Conservation (phyloP, 2,329 filamentous ascomycete species). For the Coleophoma eucalyptorum region DNA sequence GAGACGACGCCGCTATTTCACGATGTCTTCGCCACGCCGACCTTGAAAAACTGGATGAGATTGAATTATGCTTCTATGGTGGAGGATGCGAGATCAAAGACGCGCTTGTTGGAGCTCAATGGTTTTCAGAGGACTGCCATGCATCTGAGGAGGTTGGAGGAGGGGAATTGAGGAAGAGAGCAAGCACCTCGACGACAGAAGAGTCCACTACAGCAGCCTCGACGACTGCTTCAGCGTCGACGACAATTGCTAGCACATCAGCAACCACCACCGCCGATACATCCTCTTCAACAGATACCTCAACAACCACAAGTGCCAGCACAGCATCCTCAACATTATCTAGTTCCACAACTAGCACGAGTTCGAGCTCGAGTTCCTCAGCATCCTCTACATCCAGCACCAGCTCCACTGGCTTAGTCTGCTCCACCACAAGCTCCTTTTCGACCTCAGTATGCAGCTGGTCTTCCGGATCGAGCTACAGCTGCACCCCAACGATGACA, state of each 20-base stretch:
- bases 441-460: slow-evolving; percentile 8
- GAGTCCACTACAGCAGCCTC: neutral
- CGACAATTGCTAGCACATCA: slow-evolving; percentile 3
- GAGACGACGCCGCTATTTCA: slow-evolving; percentile 10
- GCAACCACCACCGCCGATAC: slow-evolving; percentile 2
- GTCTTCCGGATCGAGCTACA: slow-evolving; percentile 1
- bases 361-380: neutral
- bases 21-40: slow-evolving; percentile 15
- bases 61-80: slow-evolving; percentile 17
- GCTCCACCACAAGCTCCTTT: slow-evolving; percentile 11
- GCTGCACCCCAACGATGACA: slow-evolving; percentile 11
- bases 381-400: neutral
- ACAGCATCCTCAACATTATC: slow-evolving; percentile 3
- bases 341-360: neutral
- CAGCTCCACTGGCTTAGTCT: slow-evolving; percentile 6
- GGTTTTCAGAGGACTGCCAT: slow-evolving; percentile 15
- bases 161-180: slow-evolving; percentile 15
- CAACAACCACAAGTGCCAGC: slow-evolving; percentile 1
- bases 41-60: slow-evolving; percentile 10
- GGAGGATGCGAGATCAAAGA: slow-evolving; percentile 16
- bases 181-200: neutral
- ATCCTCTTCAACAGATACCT: neutral
- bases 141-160: slow-evolving; percentile 2
- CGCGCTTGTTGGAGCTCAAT: slow-evolving; percentile 12
- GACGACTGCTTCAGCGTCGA: neutral